Evolutionary conservation across 2,329 filamentous ascomycete genomes (phyloP).

Genomic region (Pseudopithomyces chartarum): DNA sequence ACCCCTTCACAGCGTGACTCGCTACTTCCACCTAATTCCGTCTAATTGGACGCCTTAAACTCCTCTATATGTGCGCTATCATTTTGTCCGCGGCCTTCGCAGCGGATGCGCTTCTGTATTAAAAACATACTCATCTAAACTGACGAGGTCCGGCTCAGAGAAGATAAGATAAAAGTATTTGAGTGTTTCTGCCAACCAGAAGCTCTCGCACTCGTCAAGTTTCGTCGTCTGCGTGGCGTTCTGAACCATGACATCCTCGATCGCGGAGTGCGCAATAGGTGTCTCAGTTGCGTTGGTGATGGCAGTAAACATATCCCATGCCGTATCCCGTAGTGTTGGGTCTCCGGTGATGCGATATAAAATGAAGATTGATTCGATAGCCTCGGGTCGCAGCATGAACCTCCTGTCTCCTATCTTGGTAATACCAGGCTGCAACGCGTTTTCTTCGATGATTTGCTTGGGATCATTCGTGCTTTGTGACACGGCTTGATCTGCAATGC

Average conservation of each 20-base stretch:
- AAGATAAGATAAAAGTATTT: conserved; percentile 93
- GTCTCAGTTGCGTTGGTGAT: conserved; percentile 71
- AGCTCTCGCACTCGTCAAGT: conserved; percentile 63
- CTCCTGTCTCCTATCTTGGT: conserved; percentile 42
- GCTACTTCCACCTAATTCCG: too few relatives aligned
- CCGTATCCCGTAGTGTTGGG: conserved; percentile 73
- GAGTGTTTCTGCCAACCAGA: conserved; percentile 88
- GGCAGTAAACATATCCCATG: conserved; percentile 83
- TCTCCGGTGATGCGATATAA: conserved; percentile 90
- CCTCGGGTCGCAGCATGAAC: conserved; percentile 67
- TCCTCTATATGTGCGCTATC: background rate
- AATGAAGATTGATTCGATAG: conserved; percentile 86
- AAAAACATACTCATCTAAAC: conserved; percentile 70
- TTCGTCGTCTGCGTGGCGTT: conserved; percentile 30
- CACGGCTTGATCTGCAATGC: conserved; percentile 32
- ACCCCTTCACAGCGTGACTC: too few relatives aligned
- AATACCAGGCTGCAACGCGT: conserved; percentile 49
- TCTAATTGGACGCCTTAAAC: too few relatives aligned
- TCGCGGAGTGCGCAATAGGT: conserved; percentile 70
- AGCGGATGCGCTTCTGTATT: conserved; percentile 62
- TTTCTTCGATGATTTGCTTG: conserved; percentile 40
- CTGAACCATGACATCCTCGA: conserved; percentile 64
- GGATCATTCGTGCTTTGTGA: conserved; percentile 22
- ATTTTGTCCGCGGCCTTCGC: conserved; percentile 37
- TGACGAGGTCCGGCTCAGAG: conserved; percentile 67